These are phyloP conservation scores for Leavenworthia alabamica DNA, from an alignment of 345 rosid species.

Conservation along the genomic window DNA sequence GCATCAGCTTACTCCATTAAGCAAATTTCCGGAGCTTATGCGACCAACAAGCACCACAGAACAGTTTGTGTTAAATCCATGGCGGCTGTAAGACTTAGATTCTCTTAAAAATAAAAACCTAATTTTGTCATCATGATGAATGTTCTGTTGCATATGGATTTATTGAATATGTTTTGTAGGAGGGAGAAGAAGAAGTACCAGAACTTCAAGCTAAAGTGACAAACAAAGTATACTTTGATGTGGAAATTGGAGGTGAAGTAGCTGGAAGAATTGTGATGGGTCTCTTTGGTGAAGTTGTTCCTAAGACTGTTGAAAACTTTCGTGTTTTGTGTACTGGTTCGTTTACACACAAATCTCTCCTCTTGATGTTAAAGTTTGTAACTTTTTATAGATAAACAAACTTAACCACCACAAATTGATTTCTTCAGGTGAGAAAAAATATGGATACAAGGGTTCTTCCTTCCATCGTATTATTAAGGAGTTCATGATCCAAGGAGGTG, in stretches of 20 bases:
- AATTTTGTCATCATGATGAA: not conserved
- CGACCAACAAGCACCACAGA: constrained; percentile 34
- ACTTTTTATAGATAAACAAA: not conserved
- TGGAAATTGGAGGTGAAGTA: constrained; percentile 73
- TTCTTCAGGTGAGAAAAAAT: constrained; percentile 76
- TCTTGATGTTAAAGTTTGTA: not conserved
- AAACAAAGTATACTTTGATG: constrained; percentile 74
- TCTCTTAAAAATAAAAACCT: not conserved
- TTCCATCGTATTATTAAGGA: constrained; percentile 90
- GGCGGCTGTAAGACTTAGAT: constrained; percentile 39
- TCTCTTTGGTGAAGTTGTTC: constrained; percentile 75
- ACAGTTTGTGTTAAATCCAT: constrained; percentile 43
- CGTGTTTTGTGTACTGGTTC: constrained; percentile 82
- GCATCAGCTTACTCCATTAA: constrained; percentile 34
- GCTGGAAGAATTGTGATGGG: constrained; percentile 81
- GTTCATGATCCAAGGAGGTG: constrained; percentile 97
- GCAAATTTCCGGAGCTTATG: constrained; percentile 35
- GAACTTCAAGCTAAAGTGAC: constrained; percentile 74
- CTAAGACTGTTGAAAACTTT: constrained; percentile 80
- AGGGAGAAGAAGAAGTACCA: constrained; percentile 35
- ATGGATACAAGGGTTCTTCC: constrained; percentile 75
- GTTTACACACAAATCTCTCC: constrained; percentile 12
- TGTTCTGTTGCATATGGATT: not conserved
- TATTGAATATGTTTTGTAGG: constrained; percentile 37
- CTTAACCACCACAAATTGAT: not conserved